Base-by-base conservation (phyloP, 495 filamentous ascomycete species). In the Aspergillus conjunctus region DNA sequence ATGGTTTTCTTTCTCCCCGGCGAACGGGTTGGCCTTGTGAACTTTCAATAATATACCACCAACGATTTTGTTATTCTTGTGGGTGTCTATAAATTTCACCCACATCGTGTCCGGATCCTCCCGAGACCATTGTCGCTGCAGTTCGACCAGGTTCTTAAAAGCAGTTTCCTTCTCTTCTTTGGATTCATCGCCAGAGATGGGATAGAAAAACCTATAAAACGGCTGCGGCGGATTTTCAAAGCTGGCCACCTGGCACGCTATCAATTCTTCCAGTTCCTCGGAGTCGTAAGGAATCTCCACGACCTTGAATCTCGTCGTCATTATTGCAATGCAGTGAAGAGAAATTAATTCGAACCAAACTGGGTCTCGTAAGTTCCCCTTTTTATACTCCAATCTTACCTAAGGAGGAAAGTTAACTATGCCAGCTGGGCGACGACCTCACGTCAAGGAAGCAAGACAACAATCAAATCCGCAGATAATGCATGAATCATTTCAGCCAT, bases 71-170 rank as follows among this genome's bases (percentile, higher is more conserved):
- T 43, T 12, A 17, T 43, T 43, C 17, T 43, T 43, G 14, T 43
- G 14, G 3, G 5, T 43, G 17, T 43, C 39, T 43, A 43, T 51
- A 22, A 51, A 3, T n/a, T 51, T 26, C 8, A 51, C 20, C 14
- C 22, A 51, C 14, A 51, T 10, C 9, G 20, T 12, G 49, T 31
- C 49, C 20, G 49, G 49, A 10, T 51, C 49, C 18, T 51, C 49
- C 15, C 21, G 18, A 26, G 49, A 17, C 21, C 49, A 51, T 10
- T 51, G 22, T 30, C 49, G 49, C 8, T 51, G 49, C 49, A 51
- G 49, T 31, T 51, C 22, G 5, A 51, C 49, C 14, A 51, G 26
- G 26, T 51, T 51, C 26, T 26, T 51, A 8, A 51, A 15, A 26
- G 49, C 49, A 1, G 11, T 20, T 17, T 51, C 22, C 21, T 31